A percentile compares a stretch with the other conserved stretches of the same genome.
Evolutionary conservation across 192 early-diverging fungal genomes (phyloP).

Genomic region (Chytriomyces confervae): DNA sequence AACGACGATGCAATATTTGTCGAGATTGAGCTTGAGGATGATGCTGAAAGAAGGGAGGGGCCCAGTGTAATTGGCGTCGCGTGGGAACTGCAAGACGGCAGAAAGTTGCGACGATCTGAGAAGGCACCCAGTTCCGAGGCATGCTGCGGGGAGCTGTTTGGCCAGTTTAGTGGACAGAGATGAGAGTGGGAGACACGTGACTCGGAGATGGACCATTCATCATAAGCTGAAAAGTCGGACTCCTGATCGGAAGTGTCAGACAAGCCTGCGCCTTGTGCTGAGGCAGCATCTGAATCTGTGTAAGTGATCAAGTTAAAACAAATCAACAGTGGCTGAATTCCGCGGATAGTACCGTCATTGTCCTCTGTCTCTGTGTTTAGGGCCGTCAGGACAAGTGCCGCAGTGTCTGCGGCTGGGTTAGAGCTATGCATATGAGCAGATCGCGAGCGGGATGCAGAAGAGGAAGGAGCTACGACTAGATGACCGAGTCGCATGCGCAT

Average conservation of each 20-base stretch:
- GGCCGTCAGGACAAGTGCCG: background rate
- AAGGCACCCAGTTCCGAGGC: background rate
- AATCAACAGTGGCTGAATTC: too few species aligned
- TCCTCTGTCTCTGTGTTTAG: background rate
- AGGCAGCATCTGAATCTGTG: too few species aligned
- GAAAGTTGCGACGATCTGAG: background rate
- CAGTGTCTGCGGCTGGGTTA: background rate
- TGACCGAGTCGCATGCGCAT: constrained; percentile 10
- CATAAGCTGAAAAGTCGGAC: background rate
- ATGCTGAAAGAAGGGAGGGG: background rate
- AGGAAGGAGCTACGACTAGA: background rate
- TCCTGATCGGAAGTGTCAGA: background rate
- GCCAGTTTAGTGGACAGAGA: background rate
- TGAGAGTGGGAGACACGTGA: background rate
- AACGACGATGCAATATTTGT: too few species aligned
- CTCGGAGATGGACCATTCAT: background rate
- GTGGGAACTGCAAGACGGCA: too few species aligned
- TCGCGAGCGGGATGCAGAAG: background rate
- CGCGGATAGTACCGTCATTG: background rate
- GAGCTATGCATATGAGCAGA: background rate
- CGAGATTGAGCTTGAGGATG: background rate
- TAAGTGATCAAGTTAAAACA: too few species aligned
- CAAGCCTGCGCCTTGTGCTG: background rate
- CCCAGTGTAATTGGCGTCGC: background rate
- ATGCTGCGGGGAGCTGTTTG: background rate